Evolutionary conservation across 1,284 basidiomycete species (phyloP).

Genomic region (Trichosporon sp.): DNA sequence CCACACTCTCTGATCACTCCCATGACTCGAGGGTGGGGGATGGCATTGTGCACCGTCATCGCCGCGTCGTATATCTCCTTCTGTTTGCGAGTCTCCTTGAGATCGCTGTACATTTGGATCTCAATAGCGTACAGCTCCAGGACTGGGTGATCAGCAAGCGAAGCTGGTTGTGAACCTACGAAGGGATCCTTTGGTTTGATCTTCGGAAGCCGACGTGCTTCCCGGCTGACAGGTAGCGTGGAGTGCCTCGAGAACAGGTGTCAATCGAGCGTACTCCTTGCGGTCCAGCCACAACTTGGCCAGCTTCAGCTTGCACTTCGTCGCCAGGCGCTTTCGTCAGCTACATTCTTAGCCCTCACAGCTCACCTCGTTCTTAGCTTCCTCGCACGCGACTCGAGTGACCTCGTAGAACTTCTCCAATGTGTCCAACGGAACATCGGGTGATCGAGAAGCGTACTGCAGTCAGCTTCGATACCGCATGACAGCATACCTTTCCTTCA

Average conservation of each 20-base stretch:
- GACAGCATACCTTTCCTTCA: conserved; percentile 70
- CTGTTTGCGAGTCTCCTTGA: conserved; percentile 90
- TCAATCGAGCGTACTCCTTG: conserved; percentile 82
- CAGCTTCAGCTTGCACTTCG: conserved; percentile 94
- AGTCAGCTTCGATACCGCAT: not conserved
- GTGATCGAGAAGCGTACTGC: conserved; percentile 53
- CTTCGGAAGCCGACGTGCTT: conserved; percentile 53
- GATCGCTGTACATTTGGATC: conserved; percentile 99
- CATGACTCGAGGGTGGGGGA: conserved; percentile 97
- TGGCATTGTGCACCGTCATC: conserved; percentile 88
- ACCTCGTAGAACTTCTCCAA: conserved; percentile 94
- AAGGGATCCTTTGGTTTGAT: conserved; percentile 56
- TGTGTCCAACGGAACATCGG: conserved; percentile 75
- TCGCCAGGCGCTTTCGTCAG: conserved; percentile 73
- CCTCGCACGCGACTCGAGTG: conserved; percentile 84
- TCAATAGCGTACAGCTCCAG: conserved; percentile 98
- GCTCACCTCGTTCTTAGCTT: conserved; percentile 90
- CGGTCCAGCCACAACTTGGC: conserved; percentile 97
- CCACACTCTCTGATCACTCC: conserved; percentile 99
- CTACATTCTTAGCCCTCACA: conserved; percentile 6
- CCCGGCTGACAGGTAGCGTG: conserved; percentile 58
- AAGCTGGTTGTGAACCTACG: conserved; percentile 36
- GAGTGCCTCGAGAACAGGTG: conserved; percentile 66
- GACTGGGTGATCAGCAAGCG: conserved; percentile 55
- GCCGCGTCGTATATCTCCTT: conserved; percentile 99